Conservation (phyloP, 2,329 filamentous ascomycete species). For the Clonostachys rosea region DNA sequence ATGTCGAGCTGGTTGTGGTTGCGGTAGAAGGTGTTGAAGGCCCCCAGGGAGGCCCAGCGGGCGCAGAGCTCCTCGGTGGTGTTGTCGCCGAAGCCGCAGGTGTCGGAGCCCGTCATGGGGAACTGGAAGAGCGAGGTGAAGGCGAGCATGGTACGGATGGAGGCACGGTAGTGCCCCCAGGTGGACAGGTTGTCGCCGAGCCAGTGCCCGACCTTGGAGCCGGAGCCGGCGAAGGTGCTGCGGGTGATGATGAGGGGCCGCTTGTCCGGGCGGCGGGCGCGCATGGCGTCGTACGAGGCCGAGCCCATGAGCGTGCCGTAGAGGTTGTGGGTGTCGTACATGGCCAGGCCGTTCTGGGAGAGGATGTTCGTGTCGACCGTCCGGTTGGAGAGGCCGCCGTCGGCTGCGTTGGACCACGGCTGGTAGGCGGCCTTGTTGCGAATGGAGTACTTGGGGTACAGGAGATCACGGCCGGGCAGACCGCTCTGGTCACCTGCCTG, state of each 20-base stretch:
- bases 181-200: conserved; percentile 70
- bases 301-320: conserved; percentile 73
- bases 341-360: conserved; percentile 64
- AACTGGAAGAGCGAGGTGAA: conserved; percentile 67
- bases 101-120: conserved; percentile 67
- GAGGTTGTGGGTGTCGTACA: conserved; percentile 83
- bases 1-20: conserved; percentile 55
- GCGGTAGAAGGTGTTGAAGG: conserved; percentile 67
- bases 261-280: conserved; percentile 58
- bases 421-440: conserved; percentile 60
- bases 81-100: conserved; percentile 70
- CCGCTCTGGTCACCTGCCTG: conserved; percentile 28
- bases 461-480: conserved; percentile 52
- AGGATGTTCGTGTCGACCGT: conserved; percentile 75
- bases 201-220: conserved; percentile 77
- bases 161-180: conserved; percentile 71
- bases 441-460: conserved; percentile 73
- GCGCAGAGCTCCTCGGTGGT: conserved; percentile 61
- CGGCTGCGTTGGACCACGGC: conserved; percentile 37
- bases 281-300: conserved; percentile 69
- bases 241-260: conserved; percentile 82
- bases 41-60: conserved; percentile 65
- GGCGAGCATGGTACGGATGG: conserved; percentile 72
- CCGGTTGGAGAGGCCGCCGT: conserved; percentile 54
- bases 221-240: conserved; percentile 74